Evolutionary conservation across 495 filamentous ascomycete species (phyloP).

Genomic region (Pyronema domesticum): DNA sequence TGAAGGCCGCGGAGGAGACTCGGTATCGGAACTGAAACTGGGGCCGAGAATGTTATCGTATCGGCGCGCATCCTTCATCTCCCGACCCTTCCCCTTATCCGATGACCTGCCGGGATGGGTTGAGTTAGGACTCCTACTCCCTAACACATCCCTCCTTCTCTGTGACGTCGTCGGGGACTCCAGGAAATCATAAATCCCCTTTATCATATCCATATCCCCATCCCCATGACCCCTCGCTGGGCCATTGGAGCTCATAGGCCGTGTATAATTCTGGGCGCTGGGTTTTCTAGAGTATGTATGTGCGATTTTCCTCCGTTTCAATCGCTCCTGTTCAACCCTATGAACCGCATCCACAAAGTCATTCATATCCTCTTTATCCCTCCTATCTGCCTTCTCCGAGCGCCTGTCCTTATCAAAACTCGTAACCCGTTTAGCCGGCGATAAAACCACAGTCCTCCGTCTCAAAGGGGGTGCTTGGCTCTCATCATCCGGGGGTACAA

Average conservation of each 20-base stretch:
- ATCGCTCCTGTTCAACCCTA: conserved; percentile 7
- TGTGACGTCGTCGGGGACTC: not conserved
- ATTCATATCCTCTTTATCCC: not conserved
- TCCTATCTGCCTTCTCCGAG: no score
- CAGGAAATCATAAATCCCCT: conserved; percentile 7
- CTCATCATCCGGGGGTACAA: conserved; percentile 24
- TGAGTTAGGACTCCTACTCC: no score
- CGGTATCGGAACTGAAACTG: no score
- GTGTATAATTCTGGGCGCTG: not conserved
- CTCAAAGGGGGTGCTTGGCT: not conserved
- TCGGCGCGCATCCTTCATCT: no score
- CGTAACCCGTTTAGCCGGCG: not conserved
- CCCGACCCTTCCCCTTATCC: no score
- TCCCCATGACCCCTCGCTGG: no score
- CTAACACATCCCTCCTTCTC: not conserved
- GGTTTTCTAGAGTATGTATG: conserved; percentile 16
- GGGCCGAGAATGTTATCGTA: no score
- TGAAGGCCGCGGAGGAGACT: no score
- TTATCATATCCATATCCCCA: conserved; percentile 3
- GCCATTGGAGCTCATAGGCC: not conserved
- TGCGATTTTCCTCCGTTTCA: conserved; percentile 28
- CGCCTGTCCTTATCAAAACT: not conserved
- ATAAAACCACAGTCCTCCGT: not conserved
- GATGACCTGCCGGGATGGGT: no score
- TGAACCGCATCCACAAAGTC: conserved; percentile 5